A percentile compares a stretch with the other conserved stretches of the same genome.
These are phyloP conservation scores for Hemileccinum impolitum DNA, from an alignment of 768 basidiomycete genomes.

Conservation along the genomic window DNA sequence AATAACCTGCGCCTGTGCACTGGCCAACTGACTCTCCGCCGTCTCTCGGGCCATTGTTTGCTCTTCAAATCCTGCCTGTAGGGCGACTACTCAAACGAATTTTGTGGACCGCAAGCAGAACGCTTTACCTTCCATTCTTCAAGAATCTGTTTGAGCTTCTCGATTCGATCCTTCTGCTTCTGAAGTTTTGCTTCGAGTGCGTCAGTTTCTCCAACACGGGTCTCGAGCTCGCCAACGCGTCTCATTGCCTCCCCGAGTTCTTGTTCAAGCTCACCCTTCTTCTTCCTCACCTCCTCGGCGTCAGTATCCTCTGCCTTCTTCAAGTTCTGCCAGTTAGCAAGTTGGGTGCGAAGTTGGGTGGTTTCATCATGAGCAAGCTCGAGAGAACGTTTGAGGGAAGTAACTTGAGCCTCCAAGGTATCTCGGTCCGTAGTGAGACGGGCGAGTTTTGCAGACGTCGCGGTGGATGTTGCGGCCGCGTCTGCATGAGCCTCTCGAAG, in stretches of 20 bases:
- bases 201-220: conserved; percentile 20
- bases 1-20: conserved; percentile 27
- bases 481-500: conserved; percentile 52
- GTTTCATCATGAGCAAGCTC: conserved; percentile 57
- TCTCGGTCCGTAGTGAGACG: conserved; percentile 58
- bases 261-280: conserved; percentile 54
- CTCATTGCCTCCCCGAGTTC: conserved; percentile 46
- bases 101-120: neutral
- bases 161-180: conserved; percentile 41
- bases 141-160: conserved; percentile 40
- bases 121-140: conserved; percentile 46
- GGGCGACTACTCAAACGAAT: neutral
- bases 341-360: conserved; percentile 55
- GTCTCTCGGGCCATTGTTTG: conserved; percentile 37
- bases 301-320: conserved; percentile 64
- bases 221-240: conserved; percentile 29
- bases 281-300: conserved; percentile 51
- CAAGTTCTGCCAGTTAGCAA: conserved; percentile 65
- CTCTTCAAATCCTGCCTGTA: conserved; percentile 38
- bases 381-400: conserved; percentile 53
- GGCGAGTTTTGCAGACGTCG: conserved; percentile 50
- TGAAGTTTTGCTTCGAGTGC: conserved; percentile 37
- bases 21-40: conserved; percentile 32
- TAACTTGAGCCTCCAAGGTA: conserved; percentile 46
- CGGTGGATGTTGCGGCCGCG: conserved; percentile 43